Percentiles rank a stretch among this genome's conserved stretches.
phyloP scores from a whole-genome alignment of 805 yeast genomes.

The Wickerhamiella allomyrinae region DNA sequence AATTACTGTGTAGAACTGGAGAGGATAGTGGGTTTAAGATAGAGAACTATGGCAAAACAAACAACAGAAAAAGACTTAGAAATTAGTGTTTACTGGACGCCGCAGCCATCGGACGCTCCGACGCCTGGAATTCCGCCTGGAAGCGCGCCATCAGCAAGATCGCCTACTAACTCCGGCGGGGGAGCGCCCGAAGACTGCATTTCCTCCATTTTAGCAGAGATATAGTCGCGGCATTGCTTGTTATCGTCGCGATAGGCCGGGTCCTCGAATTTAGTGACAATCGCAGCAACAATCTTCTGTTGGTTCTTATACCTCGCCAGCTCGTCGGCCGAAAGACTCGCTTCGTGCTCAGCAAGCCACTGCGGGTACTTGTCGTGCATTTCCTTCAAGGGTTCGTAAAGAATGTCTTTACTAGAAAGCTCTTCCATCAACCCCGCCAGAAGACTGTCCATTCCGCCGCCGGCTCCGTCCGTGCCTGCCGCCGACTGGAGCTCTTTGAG shows the following conservation, averaged over 20 bases:
- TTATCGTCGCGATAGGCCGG: constrained; percentile 43
- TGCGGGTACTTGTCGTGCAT: constrained; percentile 56
- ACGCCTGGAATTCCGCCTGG: constrained; percentile 21
- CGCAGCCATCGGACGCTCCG: neutral
- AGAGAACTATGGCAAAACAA: too few species aligned
- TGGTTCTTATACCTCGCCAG: constrained; percentile 45
- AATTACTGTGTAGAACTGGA: too few species aligned
- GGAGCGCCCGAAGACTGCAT: constrained; percentile 64
- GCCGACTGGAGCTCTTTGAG: constrained; percentile 40
- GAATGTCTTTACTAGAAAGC: constrained; percentile 67
- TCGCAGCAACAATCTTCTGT: constrained; percentile 41
- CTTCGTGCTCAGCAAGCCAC: constrained; percentile 46
- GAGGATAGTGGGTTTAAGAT: too few species aligned
- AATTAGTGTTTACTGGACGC: neutral
- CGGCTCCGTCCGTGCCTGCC: constrained; percentile 25
- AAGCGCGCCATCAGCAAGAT: constrained; percentile 31
- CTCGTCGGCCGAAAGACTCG: constrained; percentile 32
- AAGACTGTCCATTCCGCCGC: constrained; percentile 41
- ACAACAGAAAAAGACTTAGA: too few species aligned
- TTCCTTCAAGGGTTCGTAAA: constrained; percentile 80
- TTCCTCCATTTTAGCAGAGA: constrained; percentile 44
- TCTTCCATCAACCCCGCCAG: constrained; percentile 65
- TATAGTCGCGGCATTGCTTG: constrained; percentile 32
- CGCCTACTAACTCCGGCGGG: constrained; percentile 60
- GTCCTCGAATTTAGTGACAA: constrained; percentile 53